phyloP scores from a whole-genome alignment of 2,329 filamentous ascomycete species.

The Colletotrichum shisoi region DNA sequence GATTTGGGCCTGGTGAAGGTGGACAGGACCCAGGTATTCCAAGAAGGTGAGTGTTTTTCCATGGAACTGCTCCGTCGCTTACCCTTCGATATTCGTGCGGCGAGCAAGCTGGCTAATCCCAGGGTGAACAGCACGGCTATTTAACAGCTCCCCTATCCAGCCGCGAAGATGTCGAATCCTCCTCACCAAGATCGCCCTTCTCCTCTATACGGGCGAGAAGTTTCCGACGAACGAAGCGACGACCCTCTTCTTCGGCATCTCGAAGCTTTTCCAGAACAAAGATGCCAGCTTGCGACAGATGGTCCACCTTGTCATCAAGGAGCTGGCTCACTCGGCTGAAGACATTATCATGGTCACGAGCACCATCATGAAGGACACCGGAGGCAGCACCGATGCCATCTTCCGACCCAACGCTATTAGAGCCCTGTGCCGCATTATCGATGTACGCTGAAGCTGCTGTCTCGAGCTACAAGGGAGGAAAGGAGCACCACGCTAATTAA shows the following conservation, averaged over 20 bases:
- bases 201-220: conserved; percentile 95
- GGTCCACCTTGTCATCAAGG: conserved; percentile 98
- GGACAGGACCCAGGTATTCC: conserved; percentile 96
- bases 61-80: conserved; percentile 8
- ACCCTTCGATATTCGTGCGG: conserved; percentile 19
- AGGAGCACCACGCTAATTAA: conserved; percentile 23
- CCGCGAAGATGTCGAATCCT: conserved; percentile 97
- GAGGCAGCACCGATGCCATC: conserved; percentile 90
- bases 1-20: conserved; percentile 94
- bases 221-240: conserved; percentile 98
- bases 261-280: conserved; percentile 99
- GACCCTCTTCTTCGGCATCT: conserved; percentile 97
- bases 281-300: conserved; percentile 97
- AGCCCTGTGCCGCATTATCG: conserved; percentile 94
- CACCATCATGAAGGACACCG: conserved; percentile 99
- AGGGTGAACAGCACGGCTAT: conserved; percentile 77
- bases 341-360: conserved; percentile 99
- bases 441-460: conserved; percentile 65
- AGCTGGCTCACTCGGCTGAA: conserved; percentile 91
- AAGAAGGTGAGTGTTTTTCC: conserved; percentile 76
- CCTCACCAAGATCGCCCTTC: conserved; percentile 93
- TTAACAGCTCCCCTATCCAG: conserved; percentile 97
- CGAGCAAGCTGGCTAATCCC: conserved; percentile 38
- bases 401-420: conserved; percentile 96
- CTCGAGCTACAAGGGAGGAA: conserved; percentile 21